Evolutionary conservation across 2,329 filamentous ascomycete species (phyloP).

Genomic region (Aspergillus latus): DNA sequence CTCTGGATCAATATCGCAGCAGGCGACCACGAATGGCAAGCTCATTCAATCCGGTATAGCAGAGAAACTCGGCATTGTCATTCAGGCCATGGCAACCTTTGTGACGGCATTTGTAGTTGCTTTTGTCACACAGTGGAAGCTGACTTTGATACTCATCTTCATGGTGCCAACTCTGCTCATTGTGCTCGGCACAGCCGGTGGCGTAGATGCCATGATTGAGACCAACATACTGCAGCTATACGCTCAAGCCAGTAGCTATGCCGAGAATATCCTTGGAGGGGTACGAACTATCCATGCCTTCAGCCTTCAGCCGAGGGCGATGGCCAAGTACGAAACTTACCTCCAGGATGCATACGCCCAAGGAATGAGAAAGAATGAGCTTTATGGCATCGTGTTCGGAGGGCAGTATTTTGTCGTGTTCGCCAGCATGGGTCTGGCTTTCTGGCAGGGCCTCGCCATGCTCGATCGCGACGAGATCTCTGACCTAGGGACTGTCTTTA

Average conservation of each 20-base stretch:
- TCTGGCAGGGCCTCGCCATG: constrained; percentile 41
- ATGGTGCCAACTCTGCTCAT: constrained; percentile 63
- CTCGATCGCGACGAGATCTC: constrained; percentile 29
- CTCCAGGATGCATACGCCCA: constrained; percentile 15
- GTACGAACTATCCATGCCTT: constrained; percentile 26
- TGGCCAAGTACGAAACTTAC: constrained; percentile 21
- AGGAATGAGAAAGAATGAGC: constrained; percentile 22
- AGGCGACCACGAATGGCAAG: constrained; percentile 53
- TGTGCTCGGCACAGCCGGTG: constrained; percentile 44
- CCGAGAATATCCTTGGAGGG: constrained; percentile 82
- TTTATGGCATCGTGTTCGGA: constrained; percentile 22
- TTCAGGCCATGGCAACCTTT: constrained; percentile 77
- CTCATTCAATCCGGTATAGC: constrained; percentile 90
- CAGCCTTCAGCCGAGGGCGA: constrained; percentile 16
- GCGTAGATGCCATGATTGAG: constrained; percentile 69
- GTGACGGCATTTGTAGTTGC: constrained; percentile 85
- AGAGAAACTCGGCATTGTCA: constrained; percentile 77
- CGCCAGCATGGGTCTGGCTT: constrained; percentile 49
- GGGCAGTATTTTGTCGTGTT: constrained; percentile 20
- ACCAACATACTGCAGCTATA: constrained; percentile 76
- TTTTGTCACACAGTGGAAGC: constrained; percentile 87
- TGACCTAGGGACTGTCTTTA: constrained; percentile 29
- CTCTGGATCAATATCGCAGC: constrained; percentile 30
- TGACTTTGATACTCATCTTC: constrained; percentile 82
- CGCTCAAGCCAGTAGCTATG: constrained; percentile 71